A percentile compares a stretch with the other conserved stretches of the same genome.
These are phyloP conservation scores for Boehmeria nivea DNA, from an alignment of 306 rosid genomes.

Conservation along the genomic window DNA sequence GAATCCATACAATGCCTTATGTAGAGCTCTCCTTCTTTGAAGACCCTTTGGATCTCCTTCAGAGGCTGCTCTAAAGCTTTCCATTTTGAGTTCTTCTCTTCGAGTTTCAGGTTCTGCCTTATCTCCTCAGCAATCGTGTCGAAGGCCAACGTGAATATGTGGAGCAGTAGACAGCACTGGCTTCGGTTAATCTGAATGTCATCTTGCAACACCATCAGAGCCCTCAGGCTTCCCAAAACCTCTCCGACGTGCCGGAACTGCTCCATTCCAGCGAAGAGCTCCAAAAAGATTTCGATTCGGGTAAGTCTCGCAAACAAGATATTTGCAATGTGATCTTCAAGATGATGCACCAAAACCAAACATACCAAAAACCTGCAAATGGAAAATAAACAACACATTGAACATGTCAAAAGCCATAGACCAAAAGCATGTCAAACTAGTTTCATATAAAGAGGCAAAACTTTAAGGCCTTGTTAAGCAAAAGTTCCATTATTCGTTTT, in stretches of 20 bases:
- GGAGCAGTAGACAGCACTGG: constrained; percentile 60
- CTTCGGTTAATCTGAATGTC: constrained; percentile 67
- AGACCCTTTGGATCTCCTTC: constrained; percentile 63
- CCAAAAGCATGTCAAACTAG: neutral
- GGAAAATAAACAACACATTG: neutral
- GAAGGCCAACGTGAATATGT: constrained; percentile 58
- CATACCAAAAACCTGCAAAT: neutral
- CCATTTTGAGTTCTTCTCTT: constrained; percentile 79
- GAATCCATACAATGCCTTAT: constrained; percentile 61
- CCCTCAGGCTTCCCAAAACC: constrained; percentile 83
- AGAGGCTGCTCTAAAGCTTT: constrained; percentile 74
- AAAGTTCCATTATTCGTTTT: neutral
- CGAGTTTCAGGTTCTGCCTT: constrained; percentile 50
- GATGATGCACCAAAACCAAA: neutral
- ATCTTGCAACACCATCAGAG: constrained; percentile 71
- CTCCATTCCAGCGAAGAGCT: constrained; percentile 58
- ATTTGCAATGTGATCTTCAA: constrained; percentile 10
- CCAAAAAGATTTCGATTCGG: neutral
- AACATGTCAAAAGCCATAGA: neutral
- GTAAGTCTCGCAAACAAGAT: neutral
- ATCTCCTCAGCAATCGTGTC: constrained; percentile 81
- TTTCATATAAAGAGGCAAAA: neutral
- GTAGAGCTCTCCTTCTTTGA: constrained; percentile 74
- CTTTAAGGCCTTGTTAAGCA: neutral
- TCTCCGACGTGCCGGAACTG: constrained; percentile 97